A percentile compares a stretch with the other conserved stretches of the same genome.
phyloP scores from a whole-genome alignment of 2,329 filamentous ascomycete genomes.

The Colletotrichum tropicicola region DNA sequence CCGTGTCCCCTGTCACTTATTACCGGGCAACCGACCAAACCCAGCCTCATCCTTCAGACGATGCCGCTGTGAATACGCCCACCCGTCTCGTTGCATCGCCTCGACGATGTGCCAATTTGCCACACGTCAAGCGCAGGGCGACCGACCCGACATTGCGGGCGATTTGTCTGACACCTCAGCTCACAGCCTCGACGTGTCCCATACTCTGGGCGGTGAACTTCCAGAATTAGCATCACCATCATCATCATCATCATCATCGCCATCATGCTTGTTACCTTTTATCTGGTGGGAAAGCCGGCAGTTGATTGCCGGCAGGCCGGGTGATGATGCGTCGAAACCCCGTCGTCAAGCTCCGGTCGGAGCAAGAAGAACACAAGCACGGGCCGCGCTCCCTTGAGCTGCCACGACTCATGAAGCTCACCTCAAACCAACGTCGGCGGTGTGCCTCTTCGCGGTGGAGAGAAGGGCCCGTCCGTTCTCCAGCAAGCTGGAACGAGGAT shows the following conservation, averaged over 20 bases:
- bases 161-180: not conserved
- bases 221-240: not conserved
- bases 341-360: not conserved
- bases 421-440: not conserved
- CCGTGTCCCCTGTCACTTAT: not conserved
- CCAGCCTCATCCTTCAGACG: not conserved
- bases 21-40: not conserved
- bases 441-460: no score
- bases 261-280: not conserved
- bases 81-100: not conserved
- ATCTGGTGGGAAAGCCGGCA: not conserved
- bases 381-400: no score
- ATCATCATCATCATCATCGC: not conserved
- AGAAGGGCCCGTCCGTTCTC: not conserved
- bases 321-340: no score
- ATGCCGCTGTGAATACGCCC: not conserved
- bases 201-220: no score
- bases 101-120: conserved; percentile 10
- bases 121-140: conserved; percentile 14
- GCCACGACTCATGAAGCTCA: conserved; percentile 9
- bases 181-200: not conserved
- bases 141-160: not conserved
- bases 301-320: no score
- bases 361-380: not conserved
- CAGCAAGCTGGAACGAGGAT: conserved; percentile 3